These are phyloP conservation scores for Cladosporium phlei DNA, from an alignment of 2,329 filamentous ascomycete genomes.

Conservation along the genomic window DNA sequence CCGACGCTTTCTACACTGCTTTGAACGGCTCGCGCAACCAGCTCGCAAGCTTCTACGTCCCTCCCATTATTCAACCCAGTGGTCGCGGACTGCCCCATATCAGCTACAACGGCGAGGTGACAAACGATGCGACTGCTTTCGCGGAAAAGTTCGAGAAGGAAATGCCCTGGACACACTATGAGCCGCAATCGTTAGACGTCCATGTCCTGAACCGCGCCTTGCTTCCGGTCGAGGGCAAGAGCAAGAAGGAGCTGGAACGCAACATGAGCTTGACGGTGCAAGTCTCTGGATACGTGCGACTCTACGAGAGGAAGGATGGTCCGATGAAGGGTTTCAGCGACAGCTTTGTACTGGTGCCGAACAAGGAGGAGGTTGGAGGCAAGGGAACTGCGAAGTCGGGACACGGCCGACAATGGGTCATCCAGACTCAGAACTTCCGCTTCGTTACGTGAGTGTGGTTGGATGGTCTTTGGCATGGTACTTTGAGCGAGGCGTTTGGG, in stretches of 20 bases:
- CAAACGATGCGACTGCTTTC: slow-evolving; percentile 60
- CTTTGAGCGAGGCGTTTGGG: slow-evolving; percentile 11
- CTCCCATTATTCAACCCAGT: slow-evolving; percentile 51
- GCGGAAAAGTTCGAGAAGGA: slow-evolving; percentile 64
- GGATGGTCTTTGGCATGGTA: background rate
- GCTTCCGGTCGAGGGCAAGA: slow-evolving; percentile 21
- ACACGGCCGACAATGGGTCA: slow-evolving; percentile 35
- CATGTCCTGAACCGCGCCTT: slow-evolving; percentile 66
- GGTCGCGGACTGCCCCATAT: slow-evolving; percentile 59
- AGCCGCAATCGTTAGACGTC: slow-evolving; percentile 70
- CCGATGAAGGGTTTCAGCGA: slow-evolving; percentile 71
- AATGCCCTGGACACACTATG: slow-evolving; percentile 61
- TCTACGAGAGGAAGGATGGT: slow-evolving; percentile 56
- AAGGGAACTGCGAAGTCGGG: slow-evolving; percentile 30
- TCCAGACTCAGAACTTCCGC: slow-evolving; percentile 41
- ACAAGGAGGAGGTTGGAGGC: slow-evolving; percentile 31
- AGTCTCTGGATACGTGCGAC: slow-evolving; percentile 67
- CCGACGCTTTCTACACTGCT: slow-evolving; percentile 70
- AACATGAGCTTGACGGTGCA: slow-evolving; percentile 69
- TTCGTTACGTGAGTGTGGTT: slow-evolving; percentile 35
- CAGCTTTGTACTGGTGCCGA: slow-evolving; percentile 72
- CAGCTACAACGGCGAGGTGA: slow-evolving; percentile 69
- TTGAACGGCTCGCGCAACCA: slow-evolving; percentile 56
- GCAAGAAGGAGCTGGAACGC: slow-evolving; percentile 41
- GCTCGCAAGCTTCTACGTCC: slow-evolving; percentile 67